Base-by-base conservation (phyloP, 768 basidiomycete species). In the Macrolepiota dolichaula region DNA sequence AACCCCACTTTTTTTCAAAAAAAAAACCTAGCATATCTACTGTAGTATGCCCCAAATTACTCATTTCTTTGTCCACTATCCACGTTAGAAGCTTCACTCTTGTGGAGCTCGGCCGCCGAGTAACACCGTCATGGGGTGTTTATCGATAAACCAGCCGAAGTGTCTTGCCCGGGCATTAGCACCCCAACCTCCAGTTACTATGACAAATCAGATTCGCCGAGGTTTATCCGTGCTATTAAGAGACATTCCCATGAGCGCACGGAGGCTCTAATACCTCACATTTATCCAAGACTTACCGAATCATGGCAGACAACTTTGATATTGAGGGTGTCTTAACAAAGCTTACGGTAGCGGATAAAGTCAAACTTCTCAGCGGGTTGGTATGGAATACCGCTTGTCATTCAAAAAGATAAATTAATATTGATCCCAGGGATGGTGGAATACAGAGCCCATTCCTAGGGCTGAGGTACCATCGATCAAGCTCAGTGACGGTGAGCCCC, bases 341-440 rank as follows among this genome's bases (percentile, higher is more conserved):
- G 62, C 53, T 81, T 47, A 70, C 73, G 11, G 51, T 79, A 17
- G 62, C 67, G 2, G 70, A 79, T 63, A 81, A 81, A 63, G 76
- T 81, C 64, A 79, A 79, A 59, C 72, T 82, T 27, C 71, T 82
- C 22, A 69, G 74, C 44, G 80, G 80, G 47, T 63, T 70, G 46
- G 80, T 80, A 57, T 63, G 71, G 71, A 62, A 40, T 42, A 12
- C 24, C 51, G 24, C 7, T 13, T 44, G 11, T 38, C 42, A 17
- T 9, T 54, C 15, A 22, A 52, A 11, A 29, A 19, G 32, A 37
- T 38, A 49, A 24, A 27, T 15, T 61, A 12, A 44, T 24, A 12
- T 55, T 12, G 55, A 19, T 52, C 10, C 29, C 60, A 81, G 79
- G 80, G 77, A 46, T 79, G 76, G 79, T 81, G 79, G 80, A 76